phyloP scores from a whole-genome alignment of 108 stramenopile genomes.

The Fistulifera solaris region DNA sequence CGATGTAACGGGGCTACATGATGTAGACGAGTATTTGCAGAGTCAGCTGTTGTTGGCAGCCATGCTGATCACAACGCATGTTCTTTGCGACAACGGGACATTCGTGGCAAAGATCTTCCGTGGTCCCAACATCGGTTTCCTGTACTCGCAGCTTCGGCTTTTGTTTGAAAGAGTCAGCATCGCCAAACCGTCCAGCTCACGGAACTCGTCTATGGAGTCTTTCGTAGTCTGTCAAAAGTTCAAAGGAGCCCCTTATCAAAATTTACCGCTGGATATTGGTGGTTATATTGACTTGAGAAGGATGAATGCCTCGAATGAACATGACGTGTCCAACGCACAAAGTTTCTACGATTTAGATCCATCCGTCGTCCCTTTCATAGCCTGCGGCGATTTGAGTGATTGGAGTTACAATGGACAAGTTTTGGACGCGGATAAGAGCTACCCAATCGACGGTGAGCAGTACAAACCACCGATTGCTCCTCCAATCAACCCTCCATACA shows the following conservation, averaged over 20 bases:
- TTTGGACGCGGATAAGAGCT: slow-evolving; percentile 79
- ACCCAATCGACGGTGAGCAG: slow-evolving; percentile 46
- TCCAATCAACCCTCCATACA: slow-evolving; percentile 69
- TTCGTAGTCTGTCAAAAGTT: slow-evolving; percentile 91
- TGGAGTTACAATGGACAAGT: slow-evolving; percentile 31
- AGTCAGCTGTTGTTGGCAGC: slow-evolving; percentile 89
- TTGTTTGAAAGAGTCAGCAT: slow-evolving; percentile 77
- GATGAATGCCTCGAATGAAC: neutral
- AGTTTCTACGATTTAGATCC: slow-evolving; percentile 9
- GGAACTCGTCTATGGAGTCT: slow-evolving; percentile 82
- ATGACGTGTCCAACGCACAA: neutral
- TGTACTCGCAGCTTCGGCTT: slow-evolving; percentile 85
- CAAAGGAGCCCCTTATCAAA: slow-evolving; percentile 25
- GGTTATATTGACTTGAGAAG: slow-evolving; percentile 10
- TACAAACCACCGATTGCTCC: slow-evolving; percentile 50
- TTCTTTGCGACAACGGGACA: slow-evolving; percentile 75
- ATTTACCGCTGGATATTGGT: slow-evolving; percentile 50
- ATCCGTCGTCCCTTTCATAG: slow-evolving; percentile 62
- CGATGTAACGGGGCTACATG: slow-evolving; percentile 94
- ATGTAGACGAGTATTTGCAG: slow-evolving; percentile 94
- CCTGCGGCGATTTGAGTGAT: slow-evolving; percentile 56
- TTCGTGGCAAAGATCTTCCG: slow-evolving; percentile 99
- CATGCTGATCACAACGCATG: slow-evolving; percentile 86
- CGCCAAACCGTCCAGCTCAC: slow-evolving; percentile 82
- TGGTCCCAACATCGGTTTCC: slow-evolving; percentile 79